These are phyloP conservation scores for Periconia macrospinosa DNA, from an alignment of 2,329 filamentous ascomycete species.

Conservation along the genomic window DNA sequence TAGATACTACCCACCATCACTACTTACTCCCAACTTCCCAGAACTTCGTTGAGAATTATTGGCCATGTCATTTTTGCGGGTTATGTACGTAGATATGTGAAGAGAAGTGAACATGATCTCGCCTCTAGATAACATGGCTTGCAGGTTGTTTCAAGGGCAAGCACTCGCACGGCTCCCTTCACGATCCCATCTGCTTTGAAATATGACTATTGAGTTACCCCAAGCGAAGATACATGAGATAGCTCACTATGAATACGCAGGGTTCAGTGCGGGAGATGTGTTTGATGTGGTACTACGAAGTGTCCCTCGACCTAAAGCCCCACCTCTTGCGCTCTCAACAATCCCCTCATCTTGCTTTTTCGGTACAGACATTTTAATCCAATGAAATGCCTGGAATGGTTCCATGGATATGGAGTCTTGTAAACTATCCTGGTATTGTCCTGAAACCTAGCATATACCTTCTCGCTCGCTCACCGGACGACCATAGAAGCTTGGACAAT, in stretches of 20 bases:
- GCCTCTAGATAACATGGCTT: neutral
- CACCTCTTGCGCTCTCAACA: constrained; percentile 21
- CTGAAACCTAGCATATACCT: constrained; percentile 25
- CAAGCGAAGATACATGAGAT: constrained; percentile 16
- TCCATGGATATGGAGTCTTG: constrained; percentile 15
- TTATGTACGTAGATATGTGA: neutral
- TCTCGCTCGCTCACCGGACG: constrained; percentile 32
- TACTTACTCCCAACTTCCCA: no score
- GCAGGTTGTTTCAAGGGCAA: constrained; percentile 10
- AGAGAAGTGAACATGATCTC: neutral
- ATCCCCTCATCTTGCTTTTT: constrained; percentile 9
- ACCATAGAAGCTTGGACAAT: constrained; percentile 35
- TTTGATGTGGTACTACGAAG: constrained; percentile 39
- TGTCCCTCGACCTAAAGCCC: constrained; percentile 35
- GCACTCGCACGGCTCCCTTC: constrained; percentile 10
- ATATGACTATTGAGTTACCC: neutral
- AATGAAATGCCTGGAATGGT: constrained; percentile 15
- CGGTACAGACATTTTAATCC: constrained; percentile 21
- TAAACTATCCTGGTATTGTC: constrained; percentile 27
- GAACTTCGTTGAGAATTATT: no score
- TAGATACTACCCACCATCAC: no score
- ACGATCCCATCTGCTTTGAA: constrained; percentile 21
- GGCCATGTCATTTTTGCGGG: no score
- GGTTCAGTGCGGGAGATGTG: constrained; percentile 30
- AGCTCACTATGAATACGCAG: constrained; percentile 23